Evolutionary conservation across 2,329 filamentous ascomycete genomes (phyloP).

Genomic region (Trematosphaeria pertusa): DNA sequence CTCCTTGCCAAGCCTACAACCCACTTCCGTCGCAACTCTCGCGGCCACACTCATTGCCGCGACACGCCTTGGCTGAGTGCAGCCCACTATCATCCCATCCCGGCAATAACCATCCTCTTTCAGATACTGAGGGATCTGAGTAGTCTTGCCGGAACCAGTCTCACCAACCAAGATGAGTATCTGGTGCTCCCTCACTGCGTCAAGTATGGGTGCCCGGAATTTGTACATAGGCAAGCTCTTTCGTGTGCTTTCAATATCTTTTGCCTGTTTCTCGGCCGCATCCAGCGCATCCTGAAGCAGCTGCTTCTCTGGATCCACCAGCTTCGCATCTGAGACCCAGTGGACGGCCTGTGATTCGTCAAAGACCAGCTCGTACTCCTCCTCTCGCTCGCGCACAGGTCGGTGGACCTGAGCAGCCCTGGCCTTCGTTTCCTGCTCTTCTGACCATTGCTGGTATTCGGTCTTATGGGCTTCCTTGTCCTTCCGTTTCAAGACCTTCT

Average conservation of each 20-base stretch:
- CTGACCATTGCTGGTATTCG: slow-evolving; percentile 95
- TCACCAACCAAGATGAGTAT: slow-evolving; percentile 92
- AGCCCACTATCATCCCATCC: slow-evolving; percentile 77
- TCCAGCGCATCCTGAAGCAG: slow-evolving; percentile 82
- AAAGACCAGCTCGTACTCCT: slow-evolving; percentile 91
- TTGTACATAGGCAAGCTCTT: slow-evolving; percentile 90
- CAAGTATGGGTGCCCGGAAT: slow-evolving; percentile 83
- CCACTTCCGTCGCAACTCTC: slow-evolving; percentile 93
- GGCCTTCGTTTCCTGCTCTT: slow-evolving; percentile 85
- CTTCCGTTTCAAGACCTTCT: slow-evolving; percentile 85
- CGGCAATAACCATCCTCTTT: slow-evolving; percentile 63
- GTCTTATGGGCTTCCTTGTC: slow-evolving; percentile 89
- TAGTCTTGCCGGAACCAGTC: slow-evolving; percentile 95
- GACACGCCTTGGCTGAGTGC: slow-evolving; percentile 92
- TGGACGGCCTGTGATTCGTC: slow-evolving; percentile 88
- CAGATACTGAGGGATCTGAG: slow-evolving; percentile 91
- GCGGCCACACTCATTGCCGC: slow-evolving; percentile 98
- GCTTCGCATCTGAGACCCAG: slow-evolving; percentile 77
- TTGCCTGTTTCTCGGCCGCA: slow-evolving; percentile 85
- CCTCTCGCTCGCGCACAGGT: slow-evolving; percentile 76
- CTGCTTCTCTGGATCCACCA: slow-evolving; percentile 79
- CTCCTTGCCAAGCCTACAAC: slow-evolving; percentile 85
- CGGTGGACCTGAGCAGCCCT: slow-evolving; percentile 63
- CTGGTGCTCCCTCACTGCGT: slow-evolving; percentile 85
- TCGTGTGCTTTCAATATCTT: slow-evolving; percentile 88